These are phyloP conservation scores for Thermochaetoides thermophila DNA, from an alignment of 495 filamentous ascomycete genomes.

Conservation along the genomic window DNA sequence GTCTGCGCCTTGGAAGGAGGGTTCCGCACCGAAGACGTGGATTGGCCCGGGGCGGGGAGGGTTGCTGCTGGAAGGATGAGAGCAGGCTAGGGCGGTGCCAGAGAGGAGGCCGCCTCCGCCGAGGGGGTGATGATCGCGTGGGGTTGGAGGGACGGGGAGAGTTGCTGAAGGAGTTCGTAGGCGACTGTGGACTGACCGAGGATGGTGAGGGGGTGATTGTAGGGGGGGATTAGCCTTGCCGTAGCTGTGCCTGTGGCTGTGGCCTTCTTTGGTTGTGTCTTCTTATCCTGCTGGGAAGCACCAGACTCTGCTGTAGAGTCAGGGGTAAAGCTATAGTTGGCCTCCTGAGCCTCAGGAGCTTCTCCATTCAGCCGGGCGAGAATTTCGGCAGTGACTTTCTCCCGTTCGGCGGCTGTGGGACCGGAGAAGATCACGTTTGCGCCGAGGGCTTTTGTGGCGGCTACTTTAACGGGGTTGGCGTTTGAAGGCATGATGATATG, in stretches of 20 bases:
- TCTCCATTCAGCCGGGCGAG: too few species aligned
- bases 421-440: constrained; percentile 76
- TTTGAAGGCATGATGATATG: constrained; percentile 86
- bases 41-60: constrained; percentile 50
- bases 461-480: constrained; percentile 71
- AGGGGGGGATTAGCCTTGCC: constrained; percentile 75
- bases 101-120: constrained; percentile 82
- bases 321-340: too few species aligned
- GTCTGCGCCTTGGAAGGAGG: constrained; percentile 69
- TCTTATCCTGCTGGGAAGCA: too few species aligned
- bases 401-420: constrained; percentile 63
- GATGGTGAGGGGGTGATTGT: constrained; percentile 82
- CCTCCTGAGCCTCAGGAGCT: too few species aligned
- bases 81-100: constrained; percentile 66
- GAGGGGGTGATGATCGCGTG: constrained; percentile 77
- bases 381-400: constrained; percentile 55
- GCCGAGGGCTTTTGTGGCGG: constrained; percentile 52
- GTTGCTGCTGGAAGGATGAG: too few species aligned
- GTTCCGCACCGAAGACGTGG: constrained; percentile 82
- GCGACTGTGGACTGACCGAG: constrained; percentile 82
- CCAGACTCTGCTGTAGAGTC: too few species aligned
- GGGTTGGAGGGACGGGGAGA: constrained; percentile 17
- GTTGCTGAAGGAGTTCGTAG: constrained; percentile 50
- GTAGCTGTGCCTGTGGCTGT: too few species aligned
- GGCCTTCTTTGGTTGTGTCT: too few species aligned